These are phyloP conservation scores for Paecilomyces fulvus DNA, from an alignment of 2,329 filamentous ascomycete genomes.

Conservation along the genomic window DNA sequence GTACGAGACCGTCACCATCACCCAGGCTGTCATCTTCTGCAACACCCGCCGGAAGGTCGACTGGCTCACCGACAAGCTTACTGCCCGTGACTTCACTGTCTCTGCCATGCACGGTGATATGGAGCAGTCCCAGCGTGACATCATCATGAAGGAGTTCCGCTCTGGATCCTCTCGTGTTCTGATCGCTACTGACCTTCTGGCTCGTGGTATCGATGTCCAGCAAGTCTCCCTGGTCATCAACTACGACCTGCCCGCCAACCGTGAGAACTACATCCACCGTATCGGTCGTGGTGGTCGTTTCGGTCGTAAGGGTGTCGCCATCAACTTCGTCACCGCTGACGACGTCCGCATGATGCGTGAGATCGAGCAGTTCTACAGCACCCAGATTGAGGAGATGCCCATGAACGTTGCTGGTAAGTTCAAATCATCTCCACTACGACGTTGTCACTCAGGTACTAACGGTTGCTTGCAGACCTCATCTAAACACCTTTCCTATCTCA, in stretches of 20 bases:
- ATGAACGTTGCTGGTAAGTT: constrained; percentile 69
- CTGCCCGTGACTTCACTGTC: constrained; percentile 96
- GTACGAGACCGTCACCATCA: constrained; percentile 99
- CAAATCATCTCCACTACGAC: not conserved
- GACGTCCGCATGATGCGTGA: constrained; percentile 99
- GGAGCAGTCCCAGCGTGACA: constrained; percentile 94
- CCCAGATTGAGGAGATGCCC: constrained; percentile 99
- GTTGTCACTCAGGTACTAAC: constrained; percentile 8
- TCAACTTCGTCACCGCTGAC: constrained; percentile 99
- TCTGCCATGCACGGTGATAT: constrained; percentile 99
- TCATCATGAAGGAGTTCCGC: constrained; percentile 99
- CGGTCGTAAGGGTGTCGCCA: constrained; percentile 99
- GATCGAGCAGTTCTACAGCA: constrained; percentile 99
- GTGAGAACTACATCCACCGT: constrained; percentile 99
- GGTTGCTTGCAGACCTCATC: constrained; percentile 29
- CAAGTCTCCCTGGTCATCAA: constrained; percentile 99
- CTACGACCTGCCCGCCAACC: constrained; percentile 97
- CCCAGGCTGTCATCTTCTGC: constrained; percentile 99
- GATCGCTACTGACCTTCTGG: constrained; percentile 94
- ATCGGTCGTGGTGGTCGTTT: constrained; percentile 99
- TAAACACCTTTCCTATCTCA: constrained; percentile 24
- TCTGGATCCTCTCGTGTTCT: constrained; percentile 97
- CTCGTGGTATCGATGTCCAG: constrained; percentile 99
- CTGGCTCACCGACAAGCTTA: constrained; percentile 99
- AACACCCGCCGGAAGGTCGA: constrained; percentile 99